Evolutionary conservation across 805 yeast genomes (phyloP).

Genomic region (Candida rishiriensis): DNA sequence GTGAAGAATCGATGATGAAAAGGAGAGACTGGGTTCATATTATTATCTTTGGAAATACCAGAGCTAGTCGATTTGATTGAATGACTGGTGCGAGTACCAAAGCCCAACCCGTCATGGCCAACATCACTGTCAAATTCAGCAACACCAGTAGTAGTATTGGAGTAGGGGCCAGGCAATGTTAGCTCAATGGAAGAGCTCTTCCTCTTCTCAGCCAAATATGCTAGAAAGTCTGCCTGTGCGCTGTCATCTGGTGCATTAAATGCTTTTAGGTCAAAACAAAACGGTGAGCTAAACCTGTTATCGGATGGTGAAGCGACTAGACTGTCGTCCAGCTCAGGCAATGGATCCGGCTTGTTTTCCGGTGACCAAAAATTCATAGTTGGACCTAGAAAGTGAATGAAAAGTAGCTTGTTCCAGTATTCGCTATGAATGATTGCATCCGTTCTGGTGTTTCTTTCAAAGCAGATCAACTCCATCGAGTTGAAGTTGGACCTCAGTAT

Average conservation of each 20-base stretch:
- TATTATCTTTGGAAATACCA: neutral
- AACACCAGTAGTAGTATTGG: neutral
- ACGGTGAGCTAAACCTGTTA: conserved; percentile 7
- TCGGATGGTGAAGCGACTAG: conserved; percentile 1
- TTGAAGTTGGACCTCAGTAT: conserved; percentile 51
- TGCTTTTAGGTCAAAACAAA: conserved; percentile 9
- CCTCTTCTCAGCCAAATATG: conserved; percentile 20
- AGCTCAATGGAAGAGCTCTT: conserved; percentile 3
- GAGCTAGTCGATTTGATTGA: neutral
- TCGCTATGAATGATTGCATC: conserved; percentile 60
- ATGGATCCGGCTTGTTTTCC: conserved; percentile 42
- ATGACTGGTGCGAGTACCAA: neutral
- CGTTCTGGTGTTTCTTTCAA: conserved; percentile 58
- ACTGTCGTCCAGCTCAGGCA: conserved; percentile 33
- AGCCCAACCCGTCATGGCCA: no score
- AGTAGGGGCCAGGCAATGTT: neutral
- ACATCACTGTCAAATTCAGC: no score
- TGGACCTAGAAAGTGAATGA: conserved; percentile 56
- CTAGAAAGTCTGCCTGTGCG: conserved; percentile 16
- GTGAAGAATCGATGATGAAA: conserved; percentile 74
- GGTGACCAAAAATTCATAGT: conserved; percentile 70
- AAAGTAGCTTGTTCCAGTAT: conserved; percentile 60
- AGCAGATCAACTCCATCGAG: conserved; percentile 63
- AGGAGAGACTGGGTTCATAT: conserved; percentile 40
- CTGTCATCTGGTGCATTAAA: conserved; percentile 1